These are phyloP conservation scores for Leishmania turanica DNA, from an alignment of 208 protist species.

Conservation along the genomic window DNA sequence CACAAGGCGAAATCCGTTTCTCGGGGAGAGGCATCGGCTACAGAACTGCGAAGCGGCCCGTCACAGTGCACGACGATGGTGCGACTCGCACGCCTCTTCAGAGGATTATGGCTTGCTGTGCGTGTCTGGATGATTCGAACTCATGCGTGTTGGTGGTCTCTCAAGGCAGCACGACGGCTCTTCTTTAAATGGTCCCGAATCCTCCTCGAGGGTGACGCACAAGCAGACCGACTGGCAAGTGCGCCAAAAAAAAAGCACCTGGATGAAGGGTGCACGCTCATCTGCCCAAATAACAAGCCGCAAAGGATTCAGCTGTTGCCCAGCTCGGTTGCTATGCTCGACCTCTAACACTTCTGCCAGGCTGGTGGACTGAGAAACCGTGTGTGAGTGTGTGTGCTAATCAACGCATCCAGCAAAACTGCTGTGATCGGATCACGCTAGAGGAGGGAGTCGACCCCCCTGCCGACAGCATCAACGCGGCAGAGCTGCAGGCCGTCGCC, in stretches of 20 bases:
- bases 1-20: neutral
- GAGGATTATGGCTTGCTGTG: neutral
- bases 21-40: neutral
- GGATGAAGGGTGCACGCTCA: neutral
- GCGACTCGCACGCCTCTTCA: neutral
- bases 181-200: neutral
- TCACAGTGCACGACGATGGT: too few species aligned
- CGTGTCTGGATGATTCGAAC: neutral
- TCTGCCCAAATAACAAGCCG: neutral
- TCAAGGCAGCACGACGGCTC: neutral
- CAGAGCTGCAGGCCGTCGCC: neutral
- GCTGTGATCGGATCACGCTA: neutral
- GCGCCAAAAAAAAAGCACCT: neutral
- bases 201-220: neutral
- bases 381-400: neutral
- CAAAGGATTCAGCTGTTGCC: neutral
- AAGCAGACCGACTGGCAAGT: neutral
- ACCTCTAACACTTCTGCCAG: neutral
- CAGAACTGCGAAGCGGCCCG: neutral
- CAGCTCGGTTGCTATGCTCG: neutral
- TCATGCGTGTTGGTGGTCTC: neutral
- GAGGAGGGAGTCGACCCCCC: neutral
- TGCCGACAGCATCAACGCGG: neutral
- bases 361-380: neutral
- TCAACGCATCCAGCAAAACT: neutral